phyloP scores from a whole-genome alignment of 202 grass and related monocot genomes.

The Carex arenaria region DNA sequence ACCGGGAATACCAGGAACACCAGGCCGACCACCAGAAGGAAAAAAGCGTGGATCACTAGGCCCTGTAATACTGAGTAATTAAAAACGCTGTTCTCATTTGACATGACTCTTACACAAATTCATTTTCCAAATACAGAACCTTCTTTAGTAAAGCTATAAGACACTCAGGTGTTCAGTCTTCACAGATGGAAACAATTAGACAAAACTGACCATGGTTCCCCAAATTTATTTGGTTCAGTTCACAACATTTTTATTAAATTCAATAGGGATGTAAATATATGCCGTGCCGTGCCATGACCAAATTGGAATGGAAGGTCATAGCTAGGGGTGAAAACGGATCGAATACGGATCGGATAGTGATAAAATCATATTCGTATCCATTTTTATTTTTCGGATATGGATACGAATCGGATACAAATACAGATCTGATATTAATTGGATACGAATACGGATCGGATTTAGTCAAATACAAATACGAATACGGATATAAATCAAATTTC shows the following conservation, averaged over 20 bases:
- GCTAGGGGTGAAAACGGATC: no score
- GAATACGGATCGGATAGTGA: no score
- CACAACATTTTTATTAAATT: background rate
- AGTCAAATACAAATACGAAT: no score
- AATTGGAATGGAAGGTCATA: no score
- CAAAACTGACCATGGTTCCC: background rate
- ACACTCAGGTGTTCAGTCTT: background rate
- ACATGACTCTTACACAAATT: background rate
- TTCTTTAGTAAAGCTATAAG: background rate
- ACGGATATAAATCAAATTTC: no score
- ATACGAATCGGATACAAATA: no score
- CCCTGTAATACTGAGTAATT: constrained; percentile 29
- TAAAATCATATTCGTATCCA: no score
- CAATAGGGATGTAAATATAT: no score
- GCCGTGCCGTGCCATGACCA: no score
- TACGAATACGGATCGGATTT: no score
- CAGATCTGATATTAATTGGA: no score
- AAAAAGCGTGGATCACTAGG: constrained; percentile 85
- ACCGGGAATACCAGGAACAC: constrained; percentile 39
- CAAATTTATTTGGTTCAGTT: background rate
- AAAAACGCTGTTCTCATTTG: background rate
- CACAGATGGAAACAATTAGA: background rate
- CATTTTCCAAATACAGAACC: background rate
- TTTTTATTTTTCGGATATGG: no score
- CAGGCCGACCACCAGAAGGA: constrained; percentile 43